Evolutionary conservation across 805 yeast species (phyloP), one percentile per base, ranked within the genome.

Genomic region (Yamadazyma scolyti): DNA sequence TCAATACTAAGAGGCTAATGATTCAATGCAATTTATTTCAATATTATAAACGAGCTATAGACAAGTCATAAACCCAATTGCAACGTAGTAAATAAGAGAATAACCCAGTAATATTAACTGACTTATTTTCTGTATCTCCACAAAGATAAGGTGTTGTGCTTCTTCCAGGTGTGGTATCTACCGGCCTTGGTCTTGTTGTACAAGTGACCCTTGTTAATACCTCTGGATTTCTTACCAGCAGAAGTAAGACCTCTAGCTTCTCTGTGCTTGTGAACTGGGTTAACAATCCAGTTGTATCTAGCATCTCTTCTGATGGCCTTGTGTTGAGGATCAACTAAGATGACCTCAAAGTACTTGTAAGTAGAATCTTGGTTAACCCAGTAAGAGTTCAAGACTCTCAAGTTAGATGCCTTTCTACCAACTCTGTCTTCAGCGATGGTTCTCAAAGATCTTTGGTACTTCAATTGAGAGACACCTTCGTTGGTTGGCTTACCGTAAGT

Each of bases 401-500:
- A 79, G 88, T 93, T 93, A 62, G 95, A 81, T 71, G 95, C 95
- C 70, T 93, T 87, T 70, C 96, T 88, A 65, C 96, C 98, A 61
- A 90, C 95, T 78, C 97, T 86, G 80, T 93, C 98, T 79, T 93
- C 98, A 61, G 98, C 98, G 60, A 96, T 89, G 58, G 96, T 79
- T 75, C 95, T 87, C 72, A 87, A 77, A 47, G 96, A 82, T 75
- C 90, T 87, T 79, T 93, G 98, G 95, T 88, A 89, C 79, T 93
- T 93, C 77, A 93, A 85, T 73, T 93, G 97, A 79, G 79, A 80
- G 56, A 93, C 93, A 86, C 98, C 98, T 78, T 87, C 95, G 95
- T 93, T 93, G 79, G 98, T 93, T 82, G 98, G 98, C 85, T 93
- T 93, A 86, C 98, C 98, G 82, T 93, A 90, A 69, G 97, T 93